Evolutionary conservation across 805 yeast species (phyloP), one percentile per base, ranked within the genome.

Genomic region (Kurtzmaniella cleridarum): DNA sequence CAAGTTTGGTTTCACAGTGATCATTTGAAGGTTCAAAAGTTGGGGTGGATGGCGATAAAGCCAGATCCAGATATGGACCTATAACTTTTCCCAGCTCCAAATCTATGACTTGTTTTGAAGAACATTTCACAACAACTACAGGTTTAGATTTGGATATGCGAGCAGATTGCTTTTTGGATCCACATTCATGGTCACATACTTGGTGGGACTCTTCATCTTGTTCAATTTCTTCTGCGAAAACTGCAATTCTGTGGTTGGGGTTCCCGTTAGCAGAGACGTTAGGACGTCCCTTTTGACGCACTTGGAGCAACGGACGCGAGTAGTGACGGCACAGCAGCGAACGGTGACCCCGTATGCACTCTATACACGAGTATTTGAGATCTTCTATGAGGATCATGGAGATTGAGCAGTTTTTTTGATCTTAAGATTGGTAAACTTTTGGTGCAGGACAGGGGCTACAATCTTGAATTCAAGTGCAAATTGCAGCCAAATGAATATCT

Each of bases 311-410:
- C 17, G 93, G 87, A 34, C 96, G 71, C 38, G 75, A 69, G 24
- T 84, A 77, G 60, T 91, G 98, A 39, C 76, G 77, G 59, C 98
- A 91, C 40, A 82, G 78, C 1, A 91, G 79, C 1, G 96, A 85
- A 30, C 98, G 65, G 54, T 91, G 98, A 13, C 98, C 98, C 32
- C 96, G 69, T 17, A 93, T 87, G 55, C 98, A 91, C 52, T 81
- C 82, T 39, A 77, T 76, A 60, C 96, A 88, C 3, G 95, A 85
- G 56, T 84, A 84, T 51, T 89, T 84, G 49, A 76, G 83, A 23
- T 84, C 84, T 46, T 84, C 84, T 50, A 83, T 84, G 38, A 85
- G 62, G 38, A 88, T 84, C 95, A 88, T 87, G 33, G 13, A 8
- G 8, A 20, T 5, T 20, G 24, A 20, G 24, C 24, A 20, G 24